These are phyloP conservation scores for Cryptosporidium parvum DNA, from an alignment of 169 alveolate species.

Conservation along the genomic window DNA sequence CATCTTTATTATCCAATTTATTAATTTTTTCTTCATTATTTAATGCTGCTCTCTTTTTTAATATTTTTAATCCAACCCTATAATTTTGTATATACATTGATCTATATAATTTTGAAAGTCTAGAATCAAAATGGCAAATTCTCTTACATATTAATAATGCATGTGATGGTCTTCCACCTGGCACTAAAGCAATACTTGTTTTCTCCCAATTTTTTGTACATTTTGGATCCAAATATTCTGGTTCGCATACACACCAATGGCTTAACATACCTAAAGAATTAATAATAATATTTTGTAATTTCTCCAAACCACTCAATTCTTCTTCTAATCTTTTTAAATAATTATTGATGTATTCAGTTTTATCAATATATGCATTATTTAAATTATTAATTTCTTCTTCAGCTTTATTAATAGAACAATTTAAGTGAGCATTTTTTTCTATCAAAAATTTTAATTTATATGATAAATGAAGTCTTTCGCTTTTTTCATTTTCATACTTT, in stretches of 20 bases:
- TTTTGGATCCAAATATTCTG: slow-evolving; percentile 52
- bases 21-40: not conserved
- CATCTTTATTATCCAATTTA: not conserved
- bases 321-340: slow-evolving; percentile 5
- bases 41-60: slow-evolving; percentile 19
- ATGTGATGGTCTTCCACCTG: slow-evolving; percentile 69
- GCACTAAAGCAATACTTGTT: slow-evolving; percentile 38
- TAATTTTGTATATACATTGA: slow-evolving; percentile 57
- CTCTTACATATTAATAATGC: slow-evolving; percentile 64
- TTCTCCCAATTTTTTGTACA: slow-evolving; percentile 55
- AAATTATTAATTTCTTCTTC: slow-evolving; percentile 20
- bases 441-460: slow-evolving; percentile 37
- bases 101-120: slow-evolving; percentile 26
- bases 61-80: slow-evolving; percentile 32
- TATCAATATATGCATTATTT: slow-evolving; percentile 13
- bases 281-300: slow-evolving; percentile 37
- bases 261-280: slow-evolving; percentile 68
- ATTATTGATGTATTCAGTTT: not conserved
- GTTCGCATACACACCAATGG: slow-evolving; percentile 73
- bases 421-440: slow-evolving; percentile 20
- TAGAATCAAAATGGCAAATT: slow-evolving; percentile 46
- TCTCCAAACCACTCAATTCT: slow-evolving; percentile 15
- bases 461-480: slow-evolving; percentile 21
- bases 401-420: not conserved
- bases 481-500: slow-evolving; percentile 37